These are phyloP conservation scores for Raffaelea deltoideospora DNA, from an alignment of 2,329 filamentous ascomycete genomes.

Conservation along the genomic window DNA sequence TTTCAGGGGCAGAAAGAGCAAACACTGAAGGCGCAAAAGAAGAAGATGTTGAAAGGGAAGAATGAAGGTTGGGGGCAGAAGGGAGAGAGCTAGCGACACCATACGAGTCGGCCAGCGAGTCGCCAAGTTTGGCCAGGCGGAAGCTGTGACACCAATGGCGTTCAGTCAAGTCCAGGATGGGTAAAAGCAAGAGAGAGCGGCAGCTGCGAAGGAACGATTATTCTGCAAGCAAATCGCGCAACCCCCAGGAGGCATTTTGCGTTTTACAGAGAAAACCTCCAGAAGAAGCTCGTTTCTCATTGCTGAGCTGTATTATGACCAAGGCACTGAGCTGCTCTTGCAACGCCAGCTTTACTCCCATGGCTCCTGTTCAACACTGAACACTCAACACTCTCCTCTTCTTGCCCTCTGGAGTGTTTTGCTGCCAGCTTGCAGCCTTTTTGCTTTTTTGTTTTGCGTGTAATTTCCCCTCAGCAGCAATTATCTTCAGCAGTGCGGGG, in stretches of 20 bases:
- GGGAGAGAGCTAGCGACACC: constrained; percentile 8
- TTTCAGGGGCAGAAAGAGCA: not conserved
- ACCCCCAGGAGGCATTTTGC: constrained; percentile 9
- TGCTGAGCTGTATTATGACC: too few species aligned
- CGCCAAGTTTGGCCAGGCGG: constrained; percentile 59
- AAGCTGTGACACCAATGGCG: constrained; percentile 33
- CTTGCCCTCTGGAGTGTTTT: too few species aligned
- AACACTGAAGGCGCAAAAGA: constrained; percentile 6
- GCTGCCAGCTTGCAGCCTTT: too few species aligned
- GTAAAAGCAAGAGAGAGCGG: not conserved
- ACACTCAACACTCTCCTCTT: too few species aligned
- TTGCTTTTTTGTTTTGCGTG: constrained; percentile 1
- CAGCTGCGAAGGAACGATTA: not conserved
- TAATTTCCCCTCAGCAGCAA: not conserved
- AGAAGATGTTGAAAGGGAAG: constrained; percentile 8
- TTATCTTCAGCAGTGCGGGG: constrained; percentile 7
- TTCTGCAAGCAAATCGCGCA: not conserved
- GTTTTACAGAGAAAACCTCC: too few species aligned
- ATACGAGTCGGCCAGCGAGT: constrained; percentile 29
- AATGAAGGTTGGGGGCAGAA: not conserved
- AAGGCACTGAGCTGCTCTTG: too few species aligned
- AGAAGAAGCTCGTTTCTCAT: too few species aligned
- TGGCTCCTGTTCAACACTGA: too few species aligned
- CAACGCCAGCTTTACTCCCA: too few species aligned
- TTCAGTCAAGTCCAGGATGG: constrained; percentile 1